phyloP scores from a whole-genome alignment of 2,329 filamentous ascomycete genomes.

The Xylariaceae sp. region DNA sequence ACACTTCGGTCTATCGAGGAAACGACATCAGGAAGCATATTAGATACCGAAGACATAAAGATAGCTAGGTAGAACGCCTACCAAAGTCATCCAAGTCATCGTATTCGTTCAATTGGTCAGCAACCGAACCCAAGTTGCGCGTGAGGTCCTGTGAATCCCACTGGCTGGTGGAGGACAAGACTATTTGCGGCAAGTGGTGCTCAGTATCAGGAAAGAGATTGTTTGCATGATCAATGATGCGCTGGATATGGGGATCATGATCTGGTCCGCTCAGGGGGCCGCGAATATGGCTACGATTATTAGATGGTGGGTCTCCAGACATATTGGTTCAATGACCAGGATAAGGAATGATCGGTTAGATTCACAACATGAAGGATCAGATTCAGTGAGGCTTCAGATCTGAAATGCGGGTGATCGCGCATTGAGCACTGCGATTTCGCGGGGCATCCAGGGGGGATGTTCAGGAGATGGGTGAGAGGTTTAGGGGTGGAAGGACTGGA shows the following conservation, averaged over 20 bases:
- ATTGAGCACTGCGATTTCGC: not conserved
- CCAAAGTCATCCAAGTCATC: conserved; percentile 28
- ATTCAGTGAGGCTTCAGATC: not conserved
- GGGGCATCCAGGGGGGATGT: not conserved
- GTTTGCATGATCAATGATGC: conserved; percentile 28
- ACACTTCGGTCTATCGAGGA: conserved; percentile 25
- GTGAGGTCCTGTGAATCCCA: conserved; percentile 1
- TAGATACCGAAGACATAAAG: not conserved
- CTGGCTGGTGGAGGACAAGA: not conserved
- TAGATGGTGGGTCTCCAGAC: conserved; percentile 18
- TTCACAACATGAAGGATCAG: not conserved
- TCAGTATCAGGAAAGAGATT: conserved; percentile 19
- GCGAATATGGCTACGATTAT: conserved; percentile 17
- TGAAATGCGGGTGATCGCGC: not conserved
- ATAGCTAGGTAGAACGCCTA: conserved; percentile 12
- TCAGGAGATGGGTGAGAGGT: not conserved
- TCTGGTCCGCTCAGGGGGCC: conserved; percentile 16
- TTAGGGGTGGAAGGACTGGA: not conserved
- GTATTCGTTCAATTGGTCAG: conserved; percentile 8
- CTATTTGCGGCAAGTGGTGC: conserved; percentile 14
- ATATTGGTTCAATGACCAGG: conserved; percentile 14
- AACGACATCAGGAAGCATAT: not conserved
- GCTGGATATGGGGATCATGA: conserved; percentile 29
- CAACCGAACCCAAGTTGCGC: conserved; percentile 1
- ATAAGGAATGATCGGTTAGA: not conserved